These are phyloP conservation scores for Pichia sp. DNA, from an alignment of 1,139 yeast genomes.

Conservation along the genomic window DNA sequence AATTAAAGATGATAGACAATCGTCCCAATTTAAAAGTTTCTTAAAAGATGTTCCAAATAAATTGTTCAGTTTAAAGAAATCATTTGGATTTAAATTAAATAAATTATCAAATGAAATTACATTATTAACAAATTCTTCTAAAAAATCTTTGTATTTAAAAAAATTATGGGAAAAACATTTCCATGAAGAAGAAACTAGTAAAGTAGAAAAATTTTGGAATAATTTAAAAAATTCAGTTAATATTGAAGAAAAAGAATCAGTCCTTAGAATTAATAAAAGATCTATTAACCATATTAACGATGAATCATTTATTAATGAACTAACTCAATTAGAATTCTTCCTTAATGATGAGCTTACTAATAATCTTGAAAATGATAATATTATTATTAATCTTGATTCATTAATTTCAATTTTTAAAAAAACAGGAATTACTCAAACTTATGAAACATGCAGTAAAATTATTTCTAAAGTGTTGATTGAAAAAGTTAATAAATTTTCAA, in stretches of 20 bases:
- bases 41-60: conserved; percentile 22
- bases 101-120: conserved; percentile 36
- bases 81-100: conserved; percentile 11
- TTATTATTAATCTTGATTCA: conserved; percentile 38
- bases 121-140: conserved; percentile 25
- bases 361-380: conserved; percentile 18
- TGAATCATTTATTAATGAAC: conserved; percentile 41
- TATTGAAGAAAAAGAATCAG: conserved; percentile 3
- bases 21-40: conserved; percentile 18
- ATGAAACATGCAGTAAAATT: conserved; percentile 33
- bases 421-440: conserved; percentile 40
- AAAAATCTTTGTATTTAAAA: conserved; percentile 13
- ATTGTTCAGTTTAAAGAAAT: conserved; percentile 13
- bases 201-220: conserved; percentile 36
- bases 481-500: conserved; percentile 12
- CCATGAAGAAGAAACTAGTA: conserved; percentile 27
- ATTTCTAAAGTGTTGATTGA: conserved; percentile 32
- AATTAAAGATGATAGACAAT: conserved; percentile 20
- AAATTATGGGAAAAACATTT: conserved; percentile 33
- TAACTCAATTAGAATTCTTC: conserved; percentile 40
- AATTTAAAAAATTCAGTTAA: conserved; percentile 25
- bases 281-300: conserved; percentile 36
- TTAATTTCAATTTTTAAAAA: conserved; percentile 38
- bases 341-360: conserved; percentile 24
- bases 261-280: conserved; percentile 16